Percentiles rank a stretch among this genome's conserved stretches.
Conservation (phyloP, 768 basidiomycete genomes). For the Tremella fuciformis region DNA sequence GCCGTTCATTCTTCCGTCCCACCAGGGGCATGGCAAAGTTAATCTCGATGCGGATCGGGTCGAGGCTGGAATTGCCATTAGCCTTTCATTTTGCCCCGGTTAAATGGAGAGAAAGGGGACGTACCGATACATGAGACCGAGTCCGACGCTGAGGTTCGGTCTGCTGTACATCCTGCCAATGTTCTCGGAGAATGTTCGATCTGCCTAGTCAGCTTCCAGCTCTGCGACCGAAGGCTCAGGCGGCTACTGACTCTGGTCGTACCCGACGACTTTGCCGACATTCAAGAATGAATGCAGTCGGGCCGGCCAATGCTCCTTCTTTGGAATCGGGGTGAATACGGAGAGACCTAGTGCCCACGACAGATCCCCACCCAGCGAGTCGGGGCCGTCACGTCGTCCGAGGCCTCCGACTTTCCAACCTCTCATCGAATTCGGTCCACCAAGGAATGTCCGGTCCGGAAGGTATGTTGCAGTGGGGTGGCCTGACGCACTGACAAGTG, state of each 20-base stretch:
- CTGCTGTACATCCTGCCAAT: conserved; percentile 36
- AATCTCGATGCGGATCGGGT: conserved; percentile 47
- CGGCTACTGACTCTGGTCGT: conserved; percentile 36
- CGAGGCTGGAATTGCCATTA: conserved; percentile 29
- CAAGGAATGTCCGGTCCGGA: conserved; percentile 83
- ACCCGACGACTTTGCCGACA: conserved; percentile 43
- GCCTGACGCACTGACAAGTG: conserved; percentile 43
- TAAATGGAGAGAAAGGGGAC: conserved; percentile 5
- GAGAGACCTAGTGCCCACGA: conserved; percentile 46
- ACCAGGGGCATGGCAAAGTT: conserved; percentile 50
- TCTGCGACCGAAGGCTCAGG: neutral
- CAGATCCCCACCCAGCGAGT: conserved; percentile 50
- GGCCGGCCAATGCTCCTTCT: conserved; percentile 46
- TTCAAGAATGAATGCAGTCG: conserved; percentile 48
- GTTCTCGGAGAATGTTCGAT: conserved; percentile 37
- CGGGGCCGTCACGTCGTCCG: conserved; percentile 43
- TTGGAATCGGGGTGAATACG: conserved; percentile 44
- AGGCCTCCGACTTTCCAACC: conserved; percentile 51
- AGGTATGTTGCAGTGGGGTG: conserved; percentile 27
- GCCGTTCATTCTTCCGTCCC: conserved; percentile 44
- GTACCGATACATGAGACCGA: conserved; percentile 45
- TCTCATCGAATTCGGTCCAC: conserved; percentile 81
- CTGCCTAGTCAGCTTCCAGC: conserved; percentile 18
- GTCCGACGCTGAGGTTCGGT: conserved; percentile 45
- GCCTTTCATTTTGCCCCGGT: neutral